Evolutionary conservation across 345 rosid species (phyloP), one percentile per base, ranked within the genome.

Genomic region (Chamaenerion angustifolium): DNA sequence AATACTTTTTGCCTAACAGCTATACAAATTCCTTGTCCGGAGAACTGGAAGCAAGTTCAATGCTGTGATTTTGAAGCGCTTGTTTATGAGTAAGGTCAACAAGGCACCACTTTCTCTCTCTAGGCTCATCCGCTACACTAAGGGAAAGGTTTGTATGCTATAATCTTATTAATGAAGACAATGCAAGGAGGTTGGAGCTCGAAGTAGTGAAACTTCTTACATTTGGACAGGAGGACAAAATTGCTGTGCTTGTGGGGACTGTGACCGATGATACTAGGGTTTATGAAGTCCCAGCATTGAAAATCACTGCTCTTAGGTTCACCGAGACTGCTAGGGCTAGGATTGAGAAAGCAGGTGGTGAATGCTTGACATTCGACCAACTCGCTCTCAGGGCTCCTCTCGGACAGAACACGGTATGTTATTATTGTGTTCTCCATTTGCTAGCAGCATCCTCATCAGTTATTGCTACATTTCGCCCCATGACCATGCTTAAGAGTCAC

Each of bases 271-370:
- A 90, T 52, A 58, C 78, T 43, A 78, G 98, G 59, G 77, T 76
- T 40, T 74, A 86, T 40, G 98, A 86, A 41, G 83, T 86, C 11
- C 98, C 96, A 1, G 73, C 92, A 3, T 37, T 90, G 56, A 90
- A 83, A 57, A 72, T 86, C 6, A 73, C 87, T 8, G 96, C 96
- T 51, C 63, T 90, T 78, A 79, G 84, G 66, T 86, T 90, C 56
- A 83, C 95, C 0, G 94, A 90, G 67, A 83, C 87, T 6, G 93
- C 81, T 0, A 81, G 96, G 42, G 96, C 94, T 16, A 75, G 96
- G 63, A 90, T 90, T 46, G 96, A 79, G 79, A 83, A 83, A 69
- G 96, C 96, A 4, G 98, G 98, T 6, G 94, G 98, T 43, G 95
- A 90, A 64, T 90, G 98, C 69, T 64, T 83, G 50, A 90, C 98